These are phyloP conservation scores for Streptanthus diversifolius DNA, from an alignment of 345 rosid species.

Conservation along the genomic window DNA sequence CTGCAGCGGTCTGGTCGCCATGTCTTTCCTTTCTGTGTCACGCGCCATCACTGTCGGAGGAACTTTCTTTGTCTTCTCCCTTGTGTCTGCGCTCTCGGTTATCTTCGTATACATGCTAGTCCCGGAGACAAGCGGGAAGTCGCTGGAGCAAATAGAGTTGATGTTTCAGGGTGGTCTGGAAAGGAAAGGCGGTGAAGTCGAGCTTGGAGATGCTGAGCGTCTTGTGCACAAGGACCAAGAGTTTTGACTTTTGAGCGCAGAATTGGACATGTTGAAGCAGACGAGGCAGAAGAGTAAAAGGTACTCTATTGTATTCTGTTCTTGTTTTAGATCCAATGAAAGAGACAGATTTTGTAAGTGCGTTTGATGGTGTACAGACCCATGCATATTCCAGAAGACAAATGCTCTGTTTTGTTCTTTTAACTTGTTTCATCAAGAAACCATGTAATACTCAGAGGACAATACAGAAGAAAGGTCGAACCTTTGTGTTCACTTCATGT, in stretches of 20 bases:
- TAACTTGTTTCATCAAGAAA: constrained; percentile 18
- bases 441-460: constrained; percentile 13
- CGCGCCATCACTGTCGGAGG: constrained; percentile 60
- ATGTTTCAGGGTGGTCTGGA: constrained; percentile 46
- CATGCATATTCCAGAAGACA: constrained; percentile 1
- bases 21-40: constrained; percentile 74
- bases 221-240: constrained; percentile 50
- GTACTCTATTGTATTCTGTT: constrained; percentile 1
- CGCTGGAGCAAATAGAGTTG: constrained; percentile 69
- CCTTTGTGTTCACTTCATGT: neutral
- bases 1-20: constrained; percentile 69
- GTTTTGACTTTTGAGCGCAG: constrained; percentile 6
- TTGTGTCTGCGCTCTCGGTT: constrained; percentile 58
- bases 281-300: neutral
- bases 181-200: constrained; percentile 47
- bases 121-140: constrained; percentile 79
- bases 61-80: constrained; percentile 55
- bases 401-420: neutral
- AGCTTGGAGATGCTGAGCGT: constrained; percentile 70
- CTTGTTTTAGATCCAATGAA: constrained; percentile 10
- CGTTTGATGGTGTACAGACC: neutral
- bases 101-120: constrained; percentile 54
- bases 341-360: constrained; percentile 14
- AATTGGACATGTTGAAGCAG: neutral
- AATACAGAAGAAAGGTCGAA: constrained; percentile 10